Base-by-base conservation (phyloP, 495 filamentous ascomycete genomes). In the Xylaria flabelliformis region DNA sequence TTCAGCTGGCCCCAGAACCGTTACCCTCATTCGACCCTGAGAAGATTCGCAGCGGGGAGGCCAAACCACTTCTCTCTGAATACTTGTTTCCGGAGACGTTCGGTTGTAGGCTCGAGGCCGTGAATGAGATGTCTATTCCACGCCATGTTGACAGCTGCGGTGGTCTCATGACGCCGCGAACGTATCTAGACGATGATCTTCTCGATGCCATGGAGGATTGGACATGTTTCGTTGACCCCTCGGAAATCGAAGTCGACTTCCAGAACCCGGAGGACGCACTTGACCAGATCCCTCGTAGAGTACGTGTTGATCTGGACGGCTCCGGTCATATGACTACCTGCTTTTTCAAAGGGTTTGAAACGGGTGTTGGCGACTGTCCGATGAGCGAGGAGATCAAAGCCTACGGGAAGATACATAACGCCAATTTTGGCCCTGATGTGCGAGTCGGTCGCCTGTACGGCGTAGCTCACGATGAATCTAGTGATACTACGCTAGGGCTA, bases 381-480 rank as follows among this genome's bases (percentile, higher is more conserved):
- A 24, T 64, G 62, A 48, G 62, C 34, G 48, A 19, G 24, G 69
- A 75, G 32, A 70, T 81, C 39, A 74, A 85, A 63, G 32, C 59
- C 59, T 63, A 63, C 21, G 59, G 24, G 59, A 63, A 41, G 59
- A 63, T 63, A 63, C 59, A 63, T 34, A 41, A 63, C 24, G 59
- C 59, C 59, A 63, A 63, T 21, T 63, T 63, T 24, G 24, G 53
- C 12, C 53, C 53, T 50, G 53, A 56, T 56, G 53, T 56, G 53
- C 53, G 53, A 56, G 24, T 56, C 53, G 53, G 53, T 56, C 53
- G 53, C 53, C 53, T 56, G 24, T 29, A 32, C 53, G 53, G 53
- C 53, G 53, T 56, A 32, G 53, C 53, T 29, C 53, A 56, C 24
- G 24, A 29, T 0, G 10, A 56, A 56, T 26, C 9, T 3, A 17